A percentile compares a stretch with the other conserved stretches of the same genome.
Conservation (phyloP, 192 early-diverging fungal genomes). For the Geranomyces michiganensis region DNA sequence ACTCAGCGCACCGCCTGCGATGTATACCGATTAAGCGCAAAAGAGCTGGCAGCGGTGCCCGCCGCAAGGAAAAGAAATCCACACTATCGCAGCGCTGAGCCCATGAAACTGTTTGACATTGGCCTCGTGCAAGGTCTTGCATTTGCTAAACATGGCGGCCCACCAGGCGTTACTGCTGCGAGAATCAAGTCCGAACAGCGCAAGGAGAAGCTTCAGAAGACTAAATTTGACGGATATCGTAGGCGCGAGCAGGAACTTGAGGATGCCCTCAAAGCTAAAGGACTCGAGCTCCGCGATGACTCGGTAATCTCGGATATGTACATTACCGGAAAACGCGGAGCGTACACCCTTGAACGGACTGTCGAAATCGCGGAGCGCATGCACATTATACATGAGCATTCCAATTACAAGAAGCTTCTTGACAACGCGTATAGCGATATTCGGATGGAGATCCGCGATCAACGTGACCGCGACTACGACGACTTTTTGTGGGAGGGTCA, state of each 20-base stretch:
- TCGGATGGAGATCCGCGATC: neutral
- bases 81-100: neutral
- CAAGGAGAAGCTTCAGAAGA: neutral
- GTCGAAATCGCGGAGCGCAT: neutral
- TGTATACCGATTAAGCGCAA: neutral
- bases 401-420: neutral
- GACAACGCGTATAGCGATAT: neutral
- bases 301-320: neutral
- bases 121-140: neutral
- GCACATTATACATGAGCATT: conserved; percentile 9
- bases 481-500: neutral
- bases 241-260: neutral
- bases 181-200: neutral
- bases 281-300: neutral
- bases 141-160: conserved; percentile 9
- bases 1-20: neutral
- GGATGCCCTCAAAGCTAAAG: neutral
- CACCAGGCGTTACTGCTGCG: neutral
- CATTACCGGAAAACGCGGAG: neutral
- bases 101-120: neutral
- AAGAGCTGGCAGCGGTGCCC: neutral
- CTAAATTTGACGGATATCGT: neutral
- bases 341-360: neutral
- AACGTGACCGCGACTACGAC: neutral
- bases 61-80: neutral